Evolutionary conservation across 2,329 filamentous ascomycete genomes (phyloP).

Genomic region (Byssothecium circinans): DNA sequence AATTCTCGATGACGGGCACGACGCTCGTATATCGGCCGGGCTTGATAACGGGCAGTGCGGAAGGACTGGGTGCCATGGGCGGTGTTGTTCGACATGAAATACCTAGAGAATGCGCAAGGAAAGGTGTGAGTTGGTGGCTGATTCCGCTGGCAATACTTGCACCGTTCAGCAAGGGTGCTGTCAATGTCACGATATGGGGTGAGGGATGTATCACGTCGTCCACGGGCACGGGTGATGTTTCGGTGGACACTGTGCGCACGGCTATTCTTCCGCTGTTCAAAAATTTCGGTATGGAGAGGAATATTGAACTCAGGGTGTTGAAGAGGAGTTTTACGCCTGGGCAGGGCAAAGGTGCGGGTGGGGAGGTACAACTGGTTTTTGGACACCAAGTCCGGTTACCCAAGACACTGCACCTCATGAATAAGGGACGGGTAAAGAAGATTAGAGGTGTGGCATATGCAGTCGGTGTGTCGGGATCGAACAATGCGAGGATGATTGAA

Average conservation of each 20-base stretch:
- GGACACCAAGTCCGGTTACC: constrained; percentile 90
- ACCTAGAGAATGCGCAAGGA: constrained; percentile 71
- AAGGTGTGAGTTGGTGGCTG: constrained; percentile 90
- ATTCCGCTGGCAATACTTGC: constrained; percentile 86
- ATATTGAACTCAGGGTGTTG: constrained; percentile 82
- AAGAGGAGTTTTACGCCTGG: constrained; percentile 70
- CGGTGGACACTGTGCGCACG: constrained; percentile 89
- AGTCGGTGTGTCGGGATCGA: constrained; percentile 86
- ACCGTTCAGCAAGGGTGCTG: constrained; percentile 86
- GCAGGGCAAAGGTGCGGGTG: constrained; percentile 77
- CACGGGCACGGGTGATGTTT: constrained; percentile 82
- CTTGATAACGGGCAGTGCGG: constrained; percentile 81
- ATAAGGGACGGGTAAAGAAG: constrained; percentile 80
- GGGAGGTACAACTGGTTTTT: constrained; percentile 90
- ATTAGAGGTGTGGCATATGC: constrained; percentile 93
- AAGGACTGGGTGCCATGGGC: constrained; percentile 70
- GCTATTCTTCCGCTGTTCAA: constrained; percentile 88
- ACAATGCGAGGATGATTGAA: constrained; percentile 95
- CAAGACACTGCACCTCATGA: constrained; percentile 88
- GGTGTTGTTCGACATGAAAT: constrained; percentile 82
- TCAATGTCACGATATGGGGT: constrained; percentile 88
- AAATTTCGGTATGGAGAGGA: constrained; percentile 84
- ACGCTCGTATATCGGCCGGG: constrained; percentile 90
- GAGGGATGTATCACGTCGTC: constrained; percentile 90
- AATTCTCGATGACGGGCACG: constrained; percentile 95